Base-by-base conservation (phyloP, 1,284 basidiomycete genomes). In the Tranzscheliella williamsii region DNA sequence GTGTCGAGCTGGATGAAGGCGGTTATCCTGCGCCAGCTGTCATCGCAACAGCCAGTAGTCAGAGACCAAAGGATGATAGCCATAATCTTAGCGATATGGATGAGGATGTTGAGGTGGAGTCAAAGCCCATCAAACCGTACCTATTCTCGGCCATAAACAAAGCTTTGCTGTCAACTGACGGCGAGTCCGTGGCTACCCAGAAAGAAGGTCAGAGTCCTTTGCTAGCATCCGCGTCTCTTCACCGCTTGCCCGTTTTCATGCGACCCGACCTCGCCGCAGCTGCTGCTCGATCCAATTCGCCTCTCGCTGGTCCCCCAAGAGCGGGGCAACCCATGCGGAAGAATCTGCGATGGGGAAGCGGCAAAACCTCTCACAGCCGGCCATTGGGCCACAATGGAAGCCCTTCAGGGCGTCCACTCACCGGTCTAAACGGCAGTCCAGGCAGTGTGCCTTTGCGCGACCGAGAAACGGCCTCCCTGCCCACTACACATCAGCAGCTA, bases 271-370 rank as follows among this genome's bases (percentile, higher is more conserved):
- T 53, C n/a, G 45, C 45, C n/a, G 54, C 45, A 29, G 53, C 31
- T 16, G 58, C 54, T 20, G 58, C 61, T 29, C 51, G 61, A 24
- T 49, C 54, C 33, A 51, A 52, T 23, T 70, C 67, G 18, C 65
- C 65, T 9, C 41, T 68, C 2, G 60, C 66, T 16, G 67, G 62
- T 24, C 65, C 70, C 13, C 64, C 56, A 16, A 43, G 55, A 3
- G 16, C 17, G 18, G 71, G 72, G 9, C 69, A 67, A 43, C 73
- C 73, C 5, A 69, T 69, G 44, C 68, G 73, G 20, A 73, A 65
- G 55, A 75, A 75, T 34, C 34, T 75, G 22, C 58, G 73, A 4
- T 75, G 73, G 73, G 73, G 73, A 21, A 73, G 54, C 36, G 73
- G 73, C 20, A 75, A 75, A 39, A 56, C 64, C 5, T 73, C 72